A percentile compares a stretch with the other conserved stretches of the same genome.
Evolutionary conservation across 108 stramenopile species (phyloP).

Genomic region (Stephanodiscus minutulus): DNA sequence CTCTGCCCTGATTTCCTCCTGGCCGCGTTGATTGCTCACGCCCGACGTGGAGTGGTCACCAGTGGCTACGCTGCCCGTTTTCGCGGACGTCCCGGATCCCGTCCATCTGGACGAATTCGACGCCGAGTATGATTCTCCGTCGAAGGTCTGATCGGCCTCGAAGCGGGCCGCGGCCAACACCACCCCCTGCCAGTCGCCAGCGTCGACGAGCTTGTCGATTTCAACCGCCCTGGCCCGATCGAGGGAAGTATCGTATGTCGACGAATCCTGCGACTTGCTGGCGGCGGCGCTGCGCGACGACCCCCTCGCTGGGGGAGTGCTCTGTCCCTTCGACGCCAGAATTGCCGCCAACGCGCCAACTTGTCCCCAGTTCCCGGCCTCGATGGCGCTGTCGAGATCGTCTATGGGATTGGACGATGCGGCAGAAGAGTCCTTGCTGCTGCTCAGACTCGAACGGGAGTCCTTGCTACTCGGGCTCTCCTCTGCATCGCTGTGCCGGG

Average conservation of each 20-base stretch:
- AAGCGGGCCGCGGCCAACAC: conserved; percentile 83
- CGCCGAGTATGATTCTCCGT: conserved; percentile 61
- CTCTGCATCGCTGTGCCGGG: conserved; percentile 7
- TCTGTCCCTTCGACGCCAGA: conserved; percentile 55
- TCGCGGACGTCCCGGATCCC: conserved; percentile 38
- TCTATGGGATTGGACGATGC: conserved; percentile 31
- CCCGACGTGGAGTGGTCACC: conserved; percentile 44
- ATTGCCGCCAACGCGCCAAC: conserved; percentile 85
- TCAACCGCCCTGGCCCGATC: conserved; percentile 71
- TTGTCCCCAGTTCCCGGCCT: conserved; percentile 87
- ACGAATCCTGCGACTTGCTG: conserved; percentile 39
- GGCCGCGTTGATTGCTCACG: conserved; percentile 49
- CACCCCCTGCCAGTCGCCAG: conserved; percentile 90
- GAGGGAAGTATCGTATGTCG: conserved; percentile 21
- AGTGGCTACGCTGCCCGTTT: conserved; percentile 56
- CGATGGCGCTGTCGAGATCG: conserved; percentile 78
- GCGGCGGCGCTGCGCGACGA: conserved; percentile 24
- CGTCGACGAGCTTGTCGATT: conserved; percentile 80
- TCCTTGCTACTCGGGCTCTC: not conserved
- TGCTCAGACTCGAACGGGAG: conserved; percentile 6
- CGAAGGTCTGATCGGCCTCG: conserved; percentile 69
- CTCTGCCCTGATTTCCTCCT: conserved; percentile 75
- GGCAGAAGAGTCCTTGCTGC: not conserved
- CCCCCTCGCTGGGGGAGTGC: conserved; percentile 10
- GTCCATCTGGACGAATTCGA: conserved; percentile 52